These are phyloP conservation scores for Blastobotrys indianensis DNA, from an alignment of 1,139 yeast species.

Conservation along the genomic window DNA sequence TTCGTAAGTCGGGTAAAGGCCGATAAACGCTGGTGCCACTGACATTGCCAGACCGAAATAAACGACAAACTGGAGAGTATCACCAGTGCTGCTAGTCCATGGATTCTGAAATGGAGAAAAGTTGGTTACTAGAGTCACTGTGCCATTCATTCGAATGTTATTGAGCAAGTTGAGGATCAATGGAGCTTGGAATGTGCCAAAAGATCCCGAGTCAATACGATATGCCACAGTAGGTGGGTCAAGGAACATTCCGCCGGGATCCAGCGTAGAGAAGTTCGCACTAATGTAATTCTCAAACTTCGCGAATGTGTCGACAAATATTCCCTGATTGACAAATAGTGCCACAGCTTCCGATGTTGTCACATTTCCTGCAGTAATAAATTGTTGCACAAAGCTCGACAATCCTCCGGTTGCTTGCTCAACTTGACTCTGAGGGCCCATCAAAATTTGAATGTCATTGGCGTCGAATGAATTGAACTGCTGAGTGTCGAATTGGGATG, in stretches of 20 bases:
- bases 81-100: conserved; percentile 31
- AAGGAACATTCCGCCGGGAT: conserved; percentile 34
- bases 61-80: conserved; percentile 32
- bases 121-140: conserved; percentile 26
- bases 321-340: conserved; percentile 11
- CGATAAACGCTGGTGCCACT: conserved; percentile 34
- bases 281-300: conserved; percentile 20
- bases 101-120: conserved; percentile 33
- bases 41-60: conserved; percentile 35
- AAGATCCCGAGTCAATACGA: conserved; percentile 24
- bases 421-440: conserved; percentile 17
- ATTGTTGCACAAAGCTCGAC: conserved; percentile 16
- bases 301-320: conserved; percentile 16
- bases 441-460: conserved; percentile 6
- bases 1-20: conserved; percentile 35
- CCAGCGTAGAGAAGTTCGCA: conserved; percentile 21
- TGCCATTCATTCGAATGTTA: conserved; percentile 30
- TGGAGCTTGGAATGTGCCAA: conserved; percentile 25
- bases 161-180: conserved; percentile 28
- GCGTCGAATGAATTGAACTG: conserved; percentile 19
- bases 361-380: conserved; percentile 14
- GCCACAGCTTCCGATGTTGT: conserved; percentile 13
- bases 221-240: conserved; percentile 28
- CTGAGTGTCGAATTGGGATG: conserved; percentile 19
- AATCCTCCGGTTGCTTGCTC: conserved; percentile 17